A percentile compares a stretch with the other conserved stretches of the same genome.
phyloP scores from a whole-genome alignment of 768 basidiomycete species.

The Cystobasidium tubakii region DNA sequence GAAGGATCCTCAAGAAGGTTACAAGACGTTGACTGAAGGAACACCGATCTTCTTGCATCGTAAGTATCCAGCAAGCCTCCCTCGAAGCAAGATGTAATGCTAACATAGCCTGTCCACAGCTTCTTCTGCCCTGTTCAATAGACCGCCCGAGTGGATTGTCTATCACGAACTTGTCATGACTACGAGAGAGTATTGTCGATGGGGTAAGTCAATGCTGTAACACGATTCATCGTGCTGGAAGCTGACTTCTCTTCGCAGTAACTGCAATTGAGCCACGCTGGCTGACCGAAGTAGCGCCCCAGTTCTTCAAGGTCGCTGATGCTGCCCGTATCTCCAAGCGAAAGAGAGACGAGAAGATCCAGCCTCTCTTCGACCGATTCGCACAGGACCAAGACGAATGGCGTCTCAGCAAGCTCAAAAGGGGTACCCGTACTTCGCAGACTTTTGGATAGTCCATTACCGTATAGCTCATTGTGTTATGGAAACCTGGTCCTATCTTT shows the following conservation, averaged over 20 bases:
- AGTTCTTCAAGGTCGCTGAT: conserved; percentile 98
- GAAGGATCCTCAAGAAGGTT: conserved; percentile 78
- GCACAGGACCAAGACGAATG: conserved; percentile 56
- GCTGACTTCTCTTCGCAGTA: conserved; percentile 52
- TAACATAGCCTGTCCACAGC: conserved; percentile 47
- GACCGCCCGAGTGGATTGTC: conserved; percentile 89
- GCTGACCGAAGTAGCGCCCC: conserved; percentile 95
- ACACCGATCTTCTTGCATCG: conserved; percentile 98
- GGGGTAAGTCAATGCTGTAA: neutral
- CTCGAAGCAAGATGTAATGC: too few relatives aligned
- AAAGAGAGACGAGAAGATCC: conserved; percentile 77
- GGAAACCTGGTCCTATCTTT: neutral
- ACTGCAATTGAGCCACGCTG: conserved; percentile 96
- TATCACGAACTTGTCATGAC: conserved; percentile 95
- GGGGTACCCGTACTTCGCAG: conserved; percentile 85
- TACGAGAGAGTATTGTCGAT: conserved; percentile 84
- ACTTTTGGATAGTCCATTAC: conserved; percentile 63
- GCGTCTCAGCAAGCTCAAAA: conserved; percentile 85
- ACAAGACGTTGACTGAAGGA: conserved; percentile 93
- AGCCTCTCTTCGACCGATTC: conserved; percentile 73
- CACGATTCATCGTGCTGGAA: neutral
- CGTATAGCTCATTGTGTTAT: neutral
- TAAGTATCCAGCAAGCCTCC: neutral
- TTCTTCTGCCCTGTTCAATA: conserved; percentile 84
- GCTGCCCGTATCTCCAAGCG: conserved; percentile 95